A percentile compares a stretch with the other conserved stretches of the same genome.
phyloP scores from a whole-genome alignment of 805 yeast genomes.

The Metschnikowia bowlesiae region DNA sequence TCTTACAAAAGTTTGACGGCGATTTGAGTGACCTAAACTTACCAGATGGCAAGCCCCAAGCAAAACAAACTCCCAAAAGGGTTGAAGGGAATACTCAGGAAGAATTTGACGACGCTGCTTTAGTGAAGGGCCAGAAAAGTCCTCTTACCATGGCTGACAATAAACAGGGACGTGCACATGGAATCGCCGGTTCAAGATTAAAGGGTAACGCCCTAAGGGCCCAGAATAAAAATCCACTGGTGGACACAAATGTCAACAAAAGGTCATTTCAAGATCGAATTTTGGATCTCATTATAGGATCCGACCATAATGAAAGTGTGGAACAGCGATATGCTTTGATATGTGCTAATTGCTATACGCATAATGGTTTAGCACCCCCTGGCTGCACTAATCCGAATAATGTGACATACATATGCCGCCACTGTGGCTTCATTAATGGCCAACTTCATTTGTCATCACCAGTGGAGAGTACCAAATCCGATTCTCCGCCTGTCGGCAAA shows the following conservation, averaged over 20 bases:
- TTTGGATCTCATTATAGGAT: constrained; percentile 37
- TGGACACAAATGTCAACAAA: constrained; percentile 6
- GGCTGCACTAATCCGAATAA: constrained; percentile 45
- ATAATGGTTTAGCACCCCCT: constrained; percentile 81
- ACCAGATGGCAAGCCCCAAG: neutral
- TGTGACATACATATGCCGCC: constrained; percentile 60
- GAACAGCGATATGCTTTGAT: constrained; percentile 66
- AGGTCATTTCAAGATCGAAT: constrained; percentile 33
- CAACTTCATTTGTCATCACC: constrained; percentile 3
- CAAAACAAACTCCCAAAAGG: neutral
- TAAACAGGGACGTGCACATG: neutral
- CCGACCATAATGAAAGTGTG: constrained; percentile 63
- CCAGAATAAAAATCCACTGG: neutral
- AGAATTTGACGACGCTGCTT: neutral
- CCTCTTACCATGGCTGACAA: neutral
- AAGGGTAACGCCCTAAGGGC: neutral
- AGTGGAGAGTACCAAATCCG: neutral
- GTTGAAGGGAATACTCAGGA: neutral
- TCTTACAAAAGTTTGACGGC: constrained; percentile 52
- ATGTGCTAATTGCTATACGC: constrained; percentile 59
- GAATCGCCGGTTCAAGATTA: neutral
- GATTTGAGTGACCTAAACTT: constrained; percentile 1
- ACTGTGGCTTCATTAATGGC: constrained; percentile 50
- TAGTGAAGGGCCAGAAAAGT: neutral
- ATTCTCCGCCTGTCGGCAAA: neutral